Conservation (phyloP, 1,139 yeast genomes). For the Yamadazyma trypodendri region DNA sequence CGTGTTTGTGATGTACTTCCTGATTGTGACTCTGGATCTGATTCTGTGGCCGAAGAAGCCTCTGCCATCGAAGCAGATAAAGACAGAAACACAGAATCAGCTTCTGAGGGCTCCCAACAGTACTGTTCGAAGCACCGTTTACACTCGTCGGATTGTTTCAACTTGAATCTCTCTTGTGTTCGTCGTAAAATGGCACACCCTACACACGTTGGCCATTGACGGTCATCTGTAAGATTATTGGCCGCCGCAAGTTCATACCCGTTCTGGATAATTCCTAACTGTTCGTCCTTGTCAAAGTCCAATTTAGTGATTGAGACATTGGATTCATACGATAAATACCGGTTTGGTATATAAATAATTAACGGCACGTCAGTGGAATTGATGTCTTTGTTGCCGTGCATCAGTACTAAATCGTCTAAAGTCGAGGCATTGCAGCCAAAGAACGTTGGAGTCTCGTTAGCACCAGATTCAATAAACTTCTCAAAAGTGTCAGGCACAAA, state of each 20-base stretch:
- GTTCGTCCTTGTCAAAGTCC: conserved; percentile 37
- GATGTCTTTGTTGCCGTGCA: conserved; percentile 26
- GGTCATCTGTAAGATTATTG: conserved; percentile 35
- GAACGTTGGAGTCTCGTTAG: conserved; percentile 35
- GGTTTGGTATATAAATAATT: conserved; percentile 39
- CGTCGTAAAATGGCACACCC: conserved; percentile 49
- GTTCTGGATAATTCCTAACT: conserved; percentile 29
- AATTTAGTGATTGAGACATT: conserved; percentile 42
- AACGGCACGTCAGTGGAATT: conserved; percentile 40
- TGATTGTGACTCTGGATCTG: neutral
- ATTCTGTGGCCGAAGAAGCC: conserved; percentile 2
- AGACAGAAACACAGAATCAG: conserved; percentile 16
- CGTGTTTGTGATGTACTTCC: neutral
- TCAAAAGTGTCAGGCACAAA: conserved; percentile 34
- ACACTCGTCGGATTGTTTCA: conserved; percentile 41
- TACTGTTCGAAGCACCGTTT: conserved; percentile 36
- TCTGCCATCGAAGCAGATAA: conserved; percentile 8
- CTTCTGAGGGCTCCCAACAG: conserved; percentile 33
- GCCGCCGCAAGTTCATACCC: conserved; percentile 41
- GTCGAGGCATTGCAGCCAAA: conserved; percentile 41
- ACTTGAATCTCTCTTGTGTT: conserved; percentile 38
- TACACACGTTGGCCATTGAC: conserved; percentile 42
- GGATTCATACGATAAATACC: conserved; percentile 27
- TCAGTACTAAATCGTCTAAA: conserved; percentile 27
- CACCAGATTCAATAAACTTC: conserved; percentile 26